Percentiles rank a stretch among this genome's conserved stretches.
phyloP scores from a whole-genome alignment of 2,329 filamentous ascomycete species.

The Lachnellula suecica region DNA sequence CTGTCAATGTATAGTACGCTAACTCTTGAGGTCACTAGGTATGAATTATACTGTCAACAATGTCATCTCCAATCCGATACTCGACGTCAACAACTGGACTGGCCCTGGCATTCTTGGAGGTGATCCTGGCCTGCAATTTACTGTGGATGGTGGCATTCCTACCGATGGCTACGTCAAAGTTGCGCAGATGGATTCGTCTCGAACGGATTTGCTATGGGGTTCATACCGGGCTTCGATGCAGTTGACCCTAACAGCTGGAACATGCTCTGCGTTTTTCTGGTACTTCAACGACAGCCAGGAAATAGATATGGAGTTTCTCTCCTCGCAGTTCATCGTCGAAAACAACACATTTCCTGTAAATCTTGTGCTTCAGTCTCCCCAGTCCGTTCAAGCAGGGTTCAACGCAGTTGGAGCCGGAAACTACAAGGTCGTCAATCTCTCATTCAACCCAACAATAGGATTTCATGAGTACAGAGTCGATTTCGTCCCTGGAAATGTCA shows the following conservation, averaged over 20 bases:
- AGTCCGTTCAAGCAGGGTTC: conserved; percentile 57
- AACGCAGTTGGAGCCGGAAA: conserved; percentile 60
- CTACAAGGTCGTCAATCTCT: conserved; percentile 57
- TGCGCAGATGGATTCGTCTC: conserved; percentile 62
- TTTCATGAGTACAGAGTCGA: conserved; percentile 84
- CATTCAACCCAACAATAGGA: conserved; percentile 62
- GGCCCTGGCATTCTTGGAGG: conserved; percentile 44
- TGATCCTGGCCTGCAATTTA: conserved; percentile 55
- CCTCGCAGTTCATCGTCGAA: conserved; percentile 55
- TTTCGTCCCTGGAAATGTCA: conserved; percentile 60
- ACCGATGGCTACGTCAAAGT: conserved; percentile 54
- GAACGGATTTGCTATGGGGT: conserved; percentile 66
- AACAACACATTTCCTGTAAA: conserved; percentile 61
- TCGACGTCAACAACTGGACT: conserved; percentile 40
- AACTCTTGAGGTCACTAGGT: conserved; percentile 5
- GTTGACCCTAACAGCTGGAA: conserved; percentile 48
- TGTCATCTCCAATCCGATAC: conserved; percentile 52
- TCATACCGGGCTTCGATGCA: conserved; percentile 65
- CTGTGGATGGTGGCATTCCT: conserved; percentile 45
- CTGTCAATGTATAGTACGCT: not conserved
- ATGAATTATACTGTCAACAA: conserved; percentile 61
- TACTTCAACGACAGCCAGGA: conserved; percentile 79
- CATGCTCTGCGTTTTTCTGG: conserved; percentile 81
- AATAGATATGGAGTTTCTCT: conserved; percentile 80
- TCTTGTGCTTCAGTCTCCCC: conserved; percentile 70